A percentile compares a stretch with the other conserved stretches of the same genome.
These are phyloP conservation scores for Pleurotus tuoliensis DNA, from an alignment of 768 basidiomycete genomes.

Conservation along the genomic window DNA sequence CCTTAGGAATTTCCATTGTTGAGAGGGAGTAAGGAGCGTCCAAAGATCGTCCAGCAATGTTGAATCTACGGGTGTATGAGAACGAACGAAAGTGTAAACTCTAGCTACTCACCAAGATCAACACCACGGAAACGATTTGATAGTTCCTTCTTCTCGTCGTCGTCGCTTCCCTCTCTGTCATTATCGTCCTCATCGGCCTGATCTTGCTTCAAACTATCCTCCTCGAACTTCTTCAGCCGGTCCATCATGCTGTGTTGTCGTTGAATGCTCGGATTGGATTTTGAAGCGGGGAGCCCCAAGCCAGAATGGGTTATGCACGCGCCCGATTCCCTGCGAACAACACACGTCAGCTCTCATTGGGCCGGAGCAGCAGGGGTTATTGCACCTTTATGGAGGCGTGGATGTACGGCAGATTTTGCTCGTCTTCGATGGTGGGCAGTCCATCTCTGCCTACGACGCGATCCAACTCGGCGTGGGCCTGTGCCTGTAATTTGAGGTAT, in stretches of 20 bases:
- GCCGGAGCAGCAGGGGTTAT: too few relatives aligned
- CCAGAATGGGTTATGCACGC: too few relatives aligned
- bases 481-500: too few relatives aligned
- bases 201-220: slow-evolving; percentile 43
- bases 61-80: slow-evolving; percentile 35
- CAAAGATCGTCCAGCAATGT: slow-evolving; percentile 56
- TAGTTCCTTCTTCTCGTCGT: slow-evolving; percentile 35
- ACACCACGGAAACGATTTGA: slow-evolving; percentile 48
- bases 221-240: slow-evolving; percentile 69
- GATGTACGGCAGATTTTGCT: too few relatives aligned
- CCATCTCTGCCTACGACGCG: too few relatives aligned
- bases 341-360: too few relatives aligned
- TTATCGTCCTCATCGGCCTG: slow-evolving; percentile 11
- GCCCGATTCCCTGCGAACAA: too few relatives aligned
- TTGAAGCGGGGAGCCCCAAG: too few relatives aligned
- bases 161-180: slow-evolving; percentile 23
- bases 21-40: slow-evolving; percentile 53
- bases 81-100: background rate
- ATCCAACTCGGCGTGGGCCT: too few relatives aligned
- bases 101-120: slow-evolving; percentile 53
- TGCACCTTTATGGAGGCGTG: too few relatives aligned
- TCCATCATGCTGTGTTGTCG: slow-evolving; percentile 62
- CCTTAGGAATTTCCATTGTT: slow-evolving; percentile 57
- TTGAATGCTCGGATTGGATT: slow-evolving; percentile 52
- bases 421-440: too few relatives aligned